Evolutionary conservation across 352 stramenopile genomes (phyloP).

Genomic region (Phytophthora megakarya): DNA sequence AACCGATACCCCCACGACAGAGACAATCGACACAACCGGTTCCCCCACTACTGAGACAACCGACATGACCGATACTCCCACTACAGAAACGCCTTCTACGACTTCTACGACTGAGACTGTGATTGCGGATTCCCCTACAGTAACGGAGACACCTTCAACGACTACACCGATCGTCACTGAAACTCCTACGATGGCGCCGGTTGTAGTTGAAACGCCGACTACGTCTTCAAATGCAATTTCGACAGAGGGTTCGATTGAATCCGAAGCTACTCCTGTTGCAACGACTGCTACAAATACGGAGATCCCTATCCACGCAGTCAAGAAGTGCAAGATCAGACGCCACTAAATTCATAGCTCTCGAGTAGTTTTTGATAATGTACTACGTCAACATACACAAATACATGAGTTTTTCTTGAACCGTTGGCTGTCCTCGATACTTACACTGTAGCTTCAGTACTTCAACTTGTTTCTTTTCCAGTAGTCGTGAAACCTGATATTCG

Average conservation of each 20-base stretch:
- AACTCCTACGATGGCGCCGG: slow-evolving; percentile 4
- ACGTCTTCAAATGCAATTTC: neutral
- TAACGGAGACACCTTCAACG: slow-evolving; percentile 3
- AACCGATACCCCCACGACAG: no score
- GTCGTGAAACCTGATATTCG: slow-evolving; percentile 15
- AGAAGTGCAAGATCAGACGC: slow-evolving; percentile 22
- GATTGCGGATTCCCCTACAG: neutral
- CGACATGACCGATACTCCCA: no score
- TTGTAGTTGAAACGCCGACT: slow-evolving; percentile 6
- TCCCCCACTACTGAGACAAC: no score
- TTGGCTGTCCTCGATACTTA: no score
- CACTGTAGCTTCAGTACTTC: no score
- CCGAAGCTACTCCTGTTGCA: slow-evolving; percentile 11
- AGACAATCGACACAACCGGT: no score
- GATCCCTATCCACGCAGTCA: neutral
- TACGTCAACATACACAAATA: neutral
- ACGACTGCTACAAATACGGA: slow-evolving; percentile 8
- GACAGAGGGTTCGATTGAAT: slow-evolving; percentile 18
- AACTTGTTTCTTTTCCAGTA: no score
- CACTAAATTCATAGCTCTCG: neutral
- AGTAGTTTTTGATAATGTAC: slow-evolving; percentile 1
- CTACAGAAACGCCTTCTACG: no score
- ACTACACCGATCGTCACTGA: slow-evolving; percentile 14
- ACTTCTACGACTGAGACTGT: no score
- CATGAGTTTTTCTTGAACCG: no score